Evolutionary conservation across 768 basidiomycete species (phyloP), one percentile per base, ranked within the genome.

Genomic region (Lentinus brumalis): DNA sequence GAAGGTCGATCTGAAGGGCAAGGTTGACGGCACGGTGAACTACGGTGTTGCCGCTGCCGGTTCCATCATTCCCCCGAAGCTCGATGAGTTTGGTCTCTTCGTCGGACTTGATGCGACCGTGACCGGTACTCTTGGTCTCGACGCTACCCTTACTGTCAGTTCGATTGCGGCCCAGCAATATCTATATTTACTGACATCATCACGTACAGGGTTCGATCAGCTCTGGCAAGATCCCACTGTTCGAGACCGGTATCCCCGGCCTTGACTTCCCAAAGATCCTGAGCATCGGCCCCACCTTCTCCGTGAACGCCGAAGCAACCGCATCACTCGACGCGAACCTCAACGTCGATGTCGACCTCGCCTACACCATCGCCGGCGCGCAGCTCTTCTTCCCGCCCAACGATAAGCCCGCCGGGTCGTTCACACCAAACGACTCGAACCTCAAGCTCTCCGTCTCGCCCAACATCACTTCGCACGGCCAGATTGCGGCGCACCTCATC

Each of bases 181-280:
- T n/a, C n/a, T n/a, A n/a, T n/a, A n/a, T n/a, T n/a, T 2, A 30
- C 44, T 54, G 15, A 53, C 32, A 39, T 26, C n/a, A n/a, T 16
- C 6, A 31, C 26, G 6, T 35, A 14, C 50, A 78, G 74, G 77
- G 79, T 0, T 69, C 71, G 0, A 60, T 83, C 16, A 78, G 81
- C 61, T 76, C 80, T 0, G 82, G 79, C 4, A 76, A 75, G 44
- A 70, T 81, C 53, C 66, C 68, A 15, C 65, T 85, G 12, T 73
- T 80, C 42, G 68, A 76, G 51, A 62, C 78, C 35, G 79, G 79
- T 1, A 72, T 85, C 56, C 80, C 80, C 1, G 82, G 80, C 7
- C 73, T 84, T 16, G 77, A 80, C 64, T 77, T 84, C 68, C 81
- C 82, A 45, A 81, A 78, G 4, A 74, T 85, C 50, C 64, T 85